phyloP scores from a whole-genome alignment of 192 early-diverging fungal species.

The Entomortierella beljakovae region DNA sequence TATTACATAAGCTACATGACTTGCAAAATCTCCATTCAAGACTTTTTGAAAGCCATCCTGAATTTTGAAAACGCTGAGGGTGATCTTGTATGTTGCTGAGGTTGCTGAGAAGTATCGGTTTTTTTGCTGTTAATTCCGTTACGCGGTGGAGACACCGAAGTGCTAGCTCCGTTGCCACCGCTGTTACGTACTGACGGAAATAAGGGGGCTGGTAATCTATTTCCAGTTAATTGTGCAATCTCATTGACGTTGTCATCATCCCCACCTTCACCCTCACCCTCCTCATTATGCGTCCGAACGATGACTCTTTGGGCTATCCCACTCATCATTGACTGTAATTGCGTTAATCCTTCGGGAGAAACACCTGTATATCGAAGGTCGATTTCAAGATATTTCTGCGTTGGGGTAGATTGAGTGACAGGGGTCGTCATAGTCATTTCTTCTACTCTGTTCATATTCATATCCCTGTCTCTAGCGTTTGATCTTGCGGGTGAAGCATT shows the following conservation, averaged over 20 bases:
- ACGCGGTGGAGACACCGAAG: neutral
- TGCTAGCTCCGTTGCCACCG: neutral
- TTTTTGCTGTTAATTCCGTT: too few species aligned
- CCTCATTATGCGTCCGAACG: constrained; percentile 21
- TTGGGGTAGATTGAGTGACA: neutral
- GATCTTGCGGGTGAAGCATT: neutral
- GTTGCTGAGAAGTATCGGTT: too few species aligned
- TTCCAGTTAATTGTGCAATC: neutral
- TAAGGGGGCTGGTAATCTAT: too few species aligned
- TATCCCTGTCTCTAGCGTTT: neutral
- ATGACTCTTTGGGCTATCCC: constrained; percentile 38
- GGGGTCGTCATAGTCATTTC: neutral
- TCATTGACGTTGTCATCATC: constrained; percentile 1
- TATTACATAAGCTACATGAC: too few species aligned
- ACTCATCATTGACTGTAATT: neutral
- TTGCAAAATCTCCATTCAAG: too few species aligned
- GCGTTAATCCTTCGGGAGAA: constrained; percentile 18
- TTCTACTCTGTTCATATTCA: neutral
- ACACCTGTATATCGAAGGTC: constrained; percentile 52
- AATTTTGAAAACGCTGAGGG: too few species aligned
- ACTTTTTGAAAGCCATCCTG: too few species aligned
- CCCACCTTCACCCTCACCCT: constrained; percentile 13
- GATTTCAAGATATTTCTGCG: constrained; percentile 47
- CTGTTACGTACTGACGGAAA: too few species aligned
- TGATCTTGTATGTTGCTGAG: too few species aligned